Evolutionary conservation across 148 eudicot genomes (phyloP).

Genomic region (Chenopodium formosanum): DNA sequence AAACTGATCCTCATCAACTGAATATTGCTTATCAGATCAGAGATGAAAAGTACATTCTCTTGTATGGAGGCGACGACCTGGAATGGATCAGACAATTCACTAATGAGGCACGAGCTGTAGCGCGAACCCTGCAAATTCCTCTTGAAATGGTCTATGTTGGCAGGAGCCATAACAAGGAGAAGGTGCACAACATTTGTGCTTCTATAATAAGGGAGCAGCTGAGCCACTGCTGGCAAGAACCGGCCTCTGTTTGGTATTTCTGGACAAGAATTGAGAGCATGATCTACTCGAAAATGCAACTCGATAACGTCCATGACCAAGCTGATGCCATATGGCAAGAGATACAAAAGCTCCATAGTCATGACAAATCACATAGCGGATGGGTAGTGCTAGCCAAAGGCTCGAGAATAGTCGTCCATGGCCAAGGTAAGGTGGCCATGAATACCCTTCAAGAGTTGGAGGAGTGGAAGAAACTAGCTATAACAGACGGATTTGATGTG

Average conservation of each 20-base stretch:
- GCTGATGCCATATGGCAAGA: slow-evolving; percentile 34
- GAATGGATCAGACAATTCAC: slow-evolving; percentile 49
- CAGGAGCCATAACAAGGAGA: slow-evolving; percentile 34
- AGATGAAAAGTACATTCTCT: slow-evolving; percentile 41
- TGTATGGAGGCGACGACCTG: slow-evolving; percentile 52
- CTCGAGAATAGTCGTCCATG: slow-evolving; percentile 21
- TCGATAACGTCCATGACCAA: slow-evolving; percentile 30
- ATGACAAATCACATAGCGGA: slow-evolving; percentile 33
- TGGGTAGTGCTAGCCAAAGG: slow-evolving; percentile 44
- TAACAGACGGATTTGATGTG: slow-evolving; percentile 17
- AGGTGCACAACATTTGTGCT: slow-evolving; percentile 25
- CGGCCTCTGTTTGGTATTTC: slow-evolving; percentile 48
- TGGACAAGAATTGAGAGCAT: slow-evolving; percentile 70
- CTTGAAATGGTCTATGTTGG: slow-evolving; percentile 51
- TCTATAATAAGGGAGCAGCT: slow-evolving; percentile 37
- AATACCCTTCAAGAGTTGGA: slow-evolving; percentile 21
- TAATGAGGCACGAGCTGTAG: slow-evolving; percentile 26
- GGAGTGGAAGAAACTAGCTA: slow-evolving; percentile 11
- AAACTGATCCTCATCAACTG: background rate
- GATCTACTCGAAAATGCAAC: slow-evolving; percentile 58
- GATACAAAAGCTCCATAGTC: slow-evolving; percentile 39
- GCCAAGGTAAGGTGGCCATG: slow-evolving; percentile 16
- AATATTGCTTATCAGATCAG: slow-evolving; percentile 25
- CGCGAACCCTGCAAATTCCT: slow-evolving; percentile 26
- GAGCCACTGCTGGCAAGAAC: slow-evolving; percentile 51